phyloP scores from a whole-genome alignment of 768 basidiomycete species.

The Exidia glandulosa region DNA sequence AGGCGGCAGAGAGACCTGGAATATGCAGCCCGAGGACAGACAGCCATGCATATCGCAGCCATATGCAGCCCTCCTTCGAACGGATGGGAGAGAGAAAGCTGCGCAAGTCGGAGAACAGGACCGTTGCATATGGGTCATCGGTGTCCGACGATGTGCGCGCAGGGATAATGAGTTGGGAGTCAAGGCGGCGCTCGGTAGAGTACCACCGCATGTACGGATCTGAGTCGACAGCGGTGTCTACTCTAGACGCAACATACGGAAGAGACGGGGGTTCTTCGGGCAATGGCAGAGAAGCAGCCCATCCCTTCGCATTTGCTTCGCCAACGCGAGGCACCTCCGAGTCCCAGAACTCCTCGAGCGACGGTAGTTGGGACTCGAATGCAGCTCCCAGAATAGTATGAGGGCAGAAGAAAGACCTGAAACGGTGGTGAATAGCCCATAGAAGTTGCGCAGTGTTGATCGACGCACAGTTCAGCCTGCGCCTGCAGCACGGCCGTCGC shows the following conservation, averaged over 20 bases:
- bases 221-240: background rate
- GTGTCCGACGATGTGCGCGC: conserved; percentile 41
- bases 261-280: conserved; percentile 20
- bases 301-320: conserved; percentile 54
- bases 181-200: conserved; percentile 38
- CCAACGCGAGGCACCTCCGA: conserved; percentile 68
- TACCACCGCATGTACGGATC: conserved; percentile 69
- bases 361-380: conserved; percentile 38
- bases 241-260: too few relatives aligned
- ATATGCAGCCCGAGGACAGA: conserved; percentile 59
- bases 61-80: conserved; percentile 23
- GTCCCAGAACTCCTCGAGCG: conserved; percentile 78
- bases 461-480: conserved; percentile 65
- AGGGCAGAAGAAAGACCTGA: conserved; percentile 52
- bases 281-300: conserved; percentile 52
- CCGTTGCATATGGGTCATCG: conserved; percentile 55
- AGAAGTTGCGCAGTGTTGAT: background rate
- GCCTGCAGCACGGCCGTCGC: conserved; percentile 73
- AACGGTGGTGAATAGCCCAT: background rate
- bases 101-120: conserved; percentile 66
- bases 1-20: conserved; percentile 42
- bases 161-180: conserved; percentile 36
- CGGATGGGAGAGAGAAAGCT: conserved; percentile 35
- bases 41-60: conserved; percentile 61
- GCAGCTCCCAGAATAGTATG: conserved; percentile 30